Base-by-base conservation (phyloP, 2,329 filamentous ascomycete species). In the Ceratocystis smalleyi region DNA sequence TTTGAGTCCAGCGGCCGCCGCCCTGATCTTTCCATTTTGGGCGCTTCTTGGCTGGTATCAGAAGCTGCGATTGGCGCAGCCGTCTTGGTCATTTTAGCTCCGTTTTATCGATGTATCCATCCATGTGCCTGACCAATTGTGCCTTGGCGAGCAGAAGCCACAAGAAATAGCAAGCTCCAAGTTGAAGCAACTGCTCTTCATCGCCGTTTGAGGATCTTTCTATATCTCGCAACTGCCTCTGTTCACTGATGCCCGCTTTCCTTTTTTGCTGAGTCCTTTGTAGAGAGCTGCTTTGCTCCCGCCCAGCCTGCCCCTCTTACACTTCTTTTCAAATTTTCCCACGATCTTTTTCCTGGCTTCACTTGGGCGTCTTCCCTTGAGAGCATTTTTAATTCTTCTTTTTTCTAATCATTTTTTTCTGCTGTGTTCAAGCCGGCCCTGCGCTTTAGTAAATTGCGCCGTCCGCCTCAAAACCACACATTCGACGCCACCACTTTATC, bases 171-270 rank as follows among this genome's bases (percentile, higher is more conserved):
- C 35, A 40, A 40, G 35, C 35, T 22, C n/a, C 19, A 47, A 61
- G 45, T 45, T 61, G 59, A 61, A 61, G 59, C 59, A 61, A 24
- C 49, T 61, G 17, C 40, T 47, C 43, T 61, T 47, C 59, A 61
- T 61, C 59, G 24, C 43, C 59, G 59, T 61, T 61, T 61, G 59
- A 61, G 40, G 59, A 45, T 61, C 40, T 61, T 61, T 30, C 59
- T 49, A 40, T 47, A 47, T 47, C 59, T 61, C 35, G 59, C 59
- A 32, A 47, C 59, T 61, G 59, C 43, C 24, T 61, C 27, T 62
- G 61, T 22, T 40, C 27, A 10, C 15, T 3, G 35, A 40, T 15
- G 12, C 10, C 10, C 12, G 10, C 35, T 40, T 40, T 40, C 35
- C 35, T 40, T 43, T 62, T 49, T 32, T 27, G 43, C 19, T 55